phyloP scores from a whole-genome alignment of 2,329 filamentous ascomycete species.

The Fusarium bulbicola region DNA sequence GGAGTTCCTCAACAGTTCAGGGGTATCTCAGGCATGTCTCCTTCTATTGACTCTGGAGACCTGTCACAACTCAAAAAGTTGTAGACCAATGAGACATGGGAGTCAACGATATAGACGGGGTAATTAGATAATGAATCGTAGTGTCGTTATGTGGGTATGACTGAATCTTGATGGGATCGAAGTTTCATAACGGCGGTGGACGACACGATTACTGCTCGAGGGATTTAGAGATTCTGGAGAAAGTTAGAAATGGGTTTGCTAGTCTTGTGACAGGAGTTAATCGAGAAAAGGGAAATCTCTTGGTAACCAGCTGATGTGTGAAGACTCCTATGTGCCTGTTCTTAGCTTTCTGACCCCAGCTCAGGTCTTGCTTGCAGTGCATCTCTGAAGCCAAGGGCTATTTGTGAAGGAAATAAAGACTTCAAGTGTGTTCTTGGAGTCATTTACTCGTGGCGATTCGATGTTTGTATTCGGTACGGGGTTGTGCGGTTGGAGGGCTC shows the following conservation, averaged over 20 bases:
- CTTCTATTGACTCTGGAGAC: neutral
- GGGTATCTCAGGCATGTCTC: neutral
- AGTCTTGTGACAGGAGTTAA: neutral
- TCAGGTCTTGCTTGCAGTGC: neutral
- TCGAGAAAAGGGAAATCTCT: neutral
- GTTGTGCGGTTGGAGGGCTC: neutral
- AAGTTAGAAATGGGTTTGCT: no score
- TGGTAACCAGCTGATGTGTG: neutral
- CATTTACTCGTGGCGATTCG: neutral
- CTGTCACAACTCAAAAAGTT: no score
- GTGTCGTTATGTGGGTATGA: neutral
- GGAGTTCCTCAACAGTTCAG: neutral
- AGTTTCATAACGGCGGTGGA: neutral
- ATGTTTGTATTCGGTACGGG: neutral
- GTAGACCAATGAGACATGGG: no score
- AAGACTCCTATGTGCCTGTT: neutral
- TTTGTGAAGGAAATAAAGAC: neutral
- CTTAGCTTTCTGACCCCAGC: neutral
- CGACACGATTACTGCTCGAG: neutral
- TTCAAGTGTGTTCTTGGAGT: rapidly evolving
- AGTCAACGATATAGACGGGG: neutral
- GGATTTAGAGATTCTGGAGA: neutral
- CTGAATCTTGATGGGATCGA: neutral
- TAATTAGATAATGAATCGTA: neutral
- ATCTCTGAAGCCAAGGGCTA: neutral